Conservation (phyloP, 2,329 filamentous ascomycete species). For the Nemania diffusa region DNA sequence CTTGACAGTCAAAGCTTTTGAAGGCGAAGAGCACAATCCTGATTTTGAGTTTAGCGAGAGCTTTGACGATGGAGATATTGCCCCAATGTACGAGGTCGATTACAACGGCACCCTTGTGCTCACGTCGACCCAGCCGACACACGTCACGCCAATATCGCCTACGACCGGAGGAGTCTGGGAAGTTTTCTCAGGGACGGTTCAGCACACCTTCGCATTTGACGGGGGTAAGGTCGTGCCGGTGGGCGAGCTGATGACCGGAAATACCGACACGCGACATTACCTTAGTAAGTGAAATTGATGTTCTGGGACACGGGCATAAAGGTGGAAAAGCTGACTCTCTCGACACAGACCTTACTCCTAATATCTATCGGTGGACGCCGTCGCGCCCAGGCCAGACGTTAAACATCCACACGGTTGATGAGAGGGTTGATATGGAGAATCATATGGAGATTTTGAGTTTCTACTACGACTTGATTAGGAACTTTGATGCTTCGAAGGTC, state of each 20-base stretch:
- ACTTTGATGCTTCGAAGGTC: slow-evolving; percentile 49
- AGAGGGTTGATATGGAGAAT: slow-evolving; percentile 52
- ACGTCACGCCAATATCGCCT: slow-evolving; percentile 52
- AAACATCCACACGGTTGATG: slow-evolving; percentile 54
- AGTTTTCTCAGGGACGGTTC: slow-evolving; percentile 49
- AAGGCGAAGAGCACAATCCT: slow-evolving; percentile 51
- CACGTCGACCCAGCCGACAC: slow-evolving; percentile 48
- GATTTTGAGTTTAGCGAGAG: slow-evolving; percentile 40
- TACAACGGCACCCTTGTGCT: slow-evolving; percentile 56
- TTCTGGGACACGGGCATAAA: neutral
- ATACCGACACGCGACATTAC: slow-evolving; percentile 53
- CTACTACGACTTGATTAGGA: slow-evolving; percentile 53
- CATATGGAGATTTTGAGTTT: slow-evolving; percentile 54
- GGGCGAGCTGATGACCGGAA: slow-evolving; percentile 52
- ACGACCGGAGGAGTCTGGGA: slow-evolving; percentile 49
- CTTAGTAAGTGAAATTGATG: slow-evolving; percentile 43
- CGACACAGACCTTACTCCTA: slow-evolving; percentile 46
- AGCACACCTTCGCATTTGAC: slow-evolving; percentile 51
- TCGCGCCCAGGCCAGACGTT: slow-evolving; percentile 48
- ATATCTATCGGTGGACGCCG: slow-evolving; percentile 55
- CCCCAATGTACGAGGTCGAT: slow-evolving; percentile 52
- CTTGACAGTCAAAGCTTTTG: slow-evolving; percentile 59
- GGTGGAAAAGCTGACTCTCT: slow-evolving; percentile 18
- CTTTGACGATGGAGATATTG: slow-evolving; percentile 34
- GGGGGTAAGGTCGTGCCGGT: slow-evolving; percentile 51